Evolutionary conservation across 129 eudicot species (phyloP), one percentile per base, ranked within the genome.

Genomic region (Centaurea solstitialis): DNA sequence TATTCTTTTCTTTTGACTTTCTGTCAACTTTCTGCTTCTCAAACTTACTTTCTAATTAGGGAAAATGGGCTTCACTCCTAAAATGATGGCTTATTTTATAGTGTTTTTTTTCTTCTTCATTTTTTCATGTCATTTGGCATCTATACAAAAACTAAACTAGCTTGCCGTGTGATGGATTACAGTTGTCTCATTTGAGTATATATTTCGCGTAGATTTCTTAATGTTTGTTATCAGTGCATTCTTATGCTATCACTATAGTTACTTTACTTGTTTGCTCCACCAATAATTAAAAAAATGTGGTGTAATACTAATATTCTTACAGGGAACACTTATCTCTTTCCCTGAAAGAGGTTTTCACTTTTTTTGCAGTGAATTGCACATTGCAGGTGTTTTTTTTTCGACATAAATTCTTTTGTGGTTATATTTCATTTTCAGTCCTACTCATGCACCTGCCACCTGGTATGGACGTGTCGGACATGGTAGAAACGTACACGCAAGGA

Each of bases 41-140:
- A 28, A 62, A 73, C n/a, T 73, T 73, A 67, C 66, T 73, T 81
- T 75, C 26, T 75, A 74, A 68, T 18, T 43, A 67, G 67, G 43
- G 62, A 67, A 17, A 26, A 30, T 68, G 76, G 80, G 76, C 38
- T 67, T 65, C 75, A 59, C 67, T 74, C 5, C 26, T 15, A 75
- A 68, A 68, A 23, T 35, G 68, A 39, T 74, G 66, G 62, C 30
- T 74, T 81, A 9, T 1, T 70, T 59, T 71, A 13, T 39, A 30
- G n/a, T 53, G 28, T 39, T 59, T 23, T 18, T 61, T 73, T 15
- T 80, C n/a, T n/a, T n/a, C n/a, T 39, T 70, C 12, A 13, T 5
- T 5, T 50, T 38, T 17, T 43, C 21, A 77, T 61, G 71, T 39
- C 20, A 30, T 17, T 9, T 64, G 61, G 71, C 20, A 67, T 77